Conservation (phyloP, 495 filamentous ascomycete species). For the Niebla homalea region DNA sequence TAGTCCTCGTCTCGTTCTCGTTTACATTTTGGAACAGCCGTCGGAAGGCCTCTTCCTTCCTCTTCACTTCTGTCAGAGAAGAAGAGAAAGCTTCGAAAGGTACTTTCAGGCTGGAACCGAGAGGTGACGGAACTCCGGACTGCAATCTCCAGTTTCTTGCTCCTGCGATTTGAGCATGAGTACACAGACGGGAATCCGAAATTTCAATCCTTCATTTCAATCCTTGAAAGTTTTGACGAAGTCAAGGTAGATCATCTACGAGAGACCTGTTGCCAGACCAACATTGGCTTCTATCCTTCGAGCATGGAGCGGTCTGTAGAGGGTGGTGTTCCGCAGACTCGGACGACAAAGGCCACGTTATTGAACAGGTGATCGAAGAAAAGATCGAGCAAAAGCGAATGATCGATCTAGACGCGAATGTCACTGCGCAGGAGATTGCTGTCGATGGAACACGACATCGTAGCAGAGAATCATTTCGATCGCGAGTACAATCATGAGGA, state of each 20-base stretch:
- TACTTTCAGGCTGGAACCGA: slow-evolving; percentile 17
- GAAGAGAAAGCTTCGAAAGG: slow-evolving; percentile 11
- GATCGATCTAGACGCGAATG: not conserved
- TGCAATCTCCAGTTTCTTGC: slow-evolving; percentile 9
- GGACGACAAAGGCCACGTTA: not conserved
- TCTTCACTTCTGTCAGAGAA: slow-evolving; percentile 9
- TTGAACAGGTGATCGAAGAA: not conserved
- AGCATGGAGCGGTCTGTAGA: not conserved
- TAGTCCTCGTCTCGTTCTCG: slow-evolving; percentile 39
- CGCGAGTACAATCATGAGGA: slow-evolving; percentile 24
- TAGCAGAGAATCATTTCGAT: slow-evolving; percentile 9
- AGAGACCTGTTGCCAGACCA: slow-evolving; percentile 16
- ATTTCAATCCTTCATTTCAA: slow-evolving; percentile 9
- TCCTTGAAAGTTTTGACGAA: slow-evolving; percentile 33
- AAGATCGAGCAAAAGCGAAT: not conserved
- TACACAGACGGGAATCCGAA: slow-evolving; percentile 34
- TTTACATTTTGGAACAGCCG: slow-evolving; percentile 39
- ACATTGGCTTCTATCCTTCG: slow-evolving; percentile 6
- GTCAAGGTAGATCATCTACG: slow-evolving; percentile 17
- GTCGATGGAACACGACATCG: slow-evolving; percentile 1
- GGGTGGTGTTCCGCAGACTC: not conserved
- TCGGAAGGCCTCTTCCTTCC: slow-evolving; percentile 2
- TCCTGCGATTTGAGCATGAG: slow-evolving; percentile 32
- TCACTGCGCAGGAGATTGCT: not conserved
- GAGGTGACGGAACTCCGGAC: not conserved